phyloP scores from a whole-genome alignment of 1,284 basidiomycete species.

The Albatrellus sp. region DNA sequence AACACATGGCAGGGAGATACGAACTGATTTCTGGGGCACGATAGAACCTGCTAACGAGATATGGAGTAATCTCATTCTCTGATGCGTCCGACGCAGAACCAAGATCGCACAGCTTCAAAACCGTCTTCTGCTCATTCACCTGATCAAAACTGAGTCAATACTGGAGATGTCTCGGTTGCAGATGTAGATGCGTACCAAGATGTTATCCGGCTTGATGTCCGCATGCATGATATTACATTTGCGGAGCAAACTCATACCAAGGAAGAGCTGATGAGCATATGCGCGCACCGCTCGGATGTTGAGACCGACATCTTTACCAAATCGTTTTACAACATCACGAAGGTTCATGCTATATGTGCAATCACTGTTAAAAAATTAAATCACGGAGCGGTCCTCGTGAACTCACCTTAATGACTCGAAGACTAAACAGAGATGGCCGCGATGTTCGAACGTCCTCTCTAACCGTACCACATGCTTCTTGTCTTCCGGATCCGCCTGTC shows the following conservation, averaged over 20 bases:
- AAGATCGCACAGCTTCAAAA: slow-evolving; percentile 91
- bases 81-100: slow-evolving; percentile 90
- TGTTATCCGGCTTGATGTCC: slow-evolving; percentile 96
- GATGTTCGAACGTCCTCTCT: slow-evolving; percentile 90
- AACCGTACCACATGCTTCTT: slow-evolving; percentile 92
- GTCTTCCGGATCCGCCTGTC: slow-evolving; percentile 86
- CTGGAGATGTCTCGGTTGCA: neutral
- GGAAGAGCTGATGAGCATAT: slow-evolving; percentile 93
- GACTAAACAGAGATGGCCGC: slow-evolving; percentile 92
- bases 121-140: slow-evolving; percentile 92
- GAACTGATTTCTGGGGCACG: slow-evolving; percentile 97
- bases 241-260: slow-evolving; percentile 74
- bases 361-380: slow-evolving; percentile 2
- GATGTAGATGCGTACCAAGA: slow-evolving; percentile 50
- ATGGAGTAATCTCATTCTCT: slow-evolving; percentile 96
- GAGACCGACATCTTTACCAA: slow-evolving; percentile 95
- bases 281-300: slow-evolving; percentile 96
- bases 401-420: slow-evolving; percentile 86
- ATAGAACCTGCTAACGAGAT: slow-evolving; percentile 96
- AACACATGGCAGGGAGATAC: slow-evolving; percentile 18
- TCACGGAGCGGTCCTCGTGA: neutral
- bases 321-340: slow-evolving; percentile 96
- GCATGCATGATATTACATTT: slow-evolving; percentile 95
- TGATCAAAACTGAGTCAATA: slow-evolving; percentile 18
- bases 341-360: slow-evolving; percentile 75